Evolutionary conservation across 148 eudicot genomes (phyloP).

Genomic region (Mesembryanthemum crystallinum): DNA sequence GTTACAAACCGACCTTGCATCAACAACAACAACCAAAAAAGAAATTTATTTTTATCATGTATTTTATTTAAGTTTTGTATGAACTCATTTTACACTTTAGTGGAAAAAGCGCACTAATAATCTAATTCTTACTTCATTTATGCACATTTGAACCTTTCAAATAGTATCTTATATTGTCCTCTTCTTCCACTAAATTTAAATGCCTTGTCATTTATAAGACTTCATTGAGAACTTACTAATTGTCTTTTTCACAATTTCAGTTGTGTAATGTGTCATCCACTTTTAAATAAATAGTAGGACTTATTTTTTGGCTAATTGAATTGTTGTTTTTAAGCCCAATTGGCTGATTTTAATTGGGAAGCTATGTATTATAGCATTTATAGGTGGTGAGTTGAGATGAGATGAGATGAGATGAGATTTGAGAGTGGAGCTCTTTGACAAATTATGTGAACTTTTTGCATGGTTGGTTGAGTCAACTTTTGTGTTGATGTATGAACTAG

Average conservation of each 20-base stretch:
- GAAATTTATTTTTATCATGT: background rate
- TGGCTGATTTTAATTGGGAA: background rate
- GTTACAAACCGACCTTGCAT: slow-evolving; percentile 19
- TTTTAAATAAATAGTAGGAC: background rate
- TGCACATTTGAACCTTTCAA: slow-evolving; percentile 9
- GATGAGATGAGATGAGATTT: background rate
- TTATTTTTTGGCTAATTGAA: background rate
- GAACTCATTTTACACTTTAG: slow-evolving; percentile 11
- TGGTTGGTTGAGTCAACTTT: slow-evolving; percentile 12
- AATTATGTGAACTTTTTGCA: slow-evolving; percentile 10
- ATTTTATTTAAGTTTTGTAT: background rate
- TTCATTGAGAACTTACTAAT: background rate
- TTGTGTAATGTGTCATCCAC: slow-evolving; percentile 14
- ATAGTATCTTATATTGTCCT: background rate
- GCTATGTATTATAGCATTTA: background rate
- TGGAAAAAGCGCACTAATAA: slow-evolving; percentile 2
- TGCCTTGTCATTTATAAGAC: background rate
- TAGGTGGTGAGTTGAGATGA: background rate
- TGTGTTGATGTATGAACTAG: background rate
- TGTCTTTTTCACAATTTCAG: background rate
- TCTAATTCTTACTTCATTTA: background rate
- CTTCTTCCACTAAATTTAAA: background rate
- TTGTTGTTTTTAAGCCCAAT: background rate
- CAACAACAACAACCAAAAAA: background rate
- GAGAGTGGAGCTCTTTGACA: background rate